Conservation (phyloP, 1,139 yeast genomes). For the Geotrichum phurueaensis region DNA sequence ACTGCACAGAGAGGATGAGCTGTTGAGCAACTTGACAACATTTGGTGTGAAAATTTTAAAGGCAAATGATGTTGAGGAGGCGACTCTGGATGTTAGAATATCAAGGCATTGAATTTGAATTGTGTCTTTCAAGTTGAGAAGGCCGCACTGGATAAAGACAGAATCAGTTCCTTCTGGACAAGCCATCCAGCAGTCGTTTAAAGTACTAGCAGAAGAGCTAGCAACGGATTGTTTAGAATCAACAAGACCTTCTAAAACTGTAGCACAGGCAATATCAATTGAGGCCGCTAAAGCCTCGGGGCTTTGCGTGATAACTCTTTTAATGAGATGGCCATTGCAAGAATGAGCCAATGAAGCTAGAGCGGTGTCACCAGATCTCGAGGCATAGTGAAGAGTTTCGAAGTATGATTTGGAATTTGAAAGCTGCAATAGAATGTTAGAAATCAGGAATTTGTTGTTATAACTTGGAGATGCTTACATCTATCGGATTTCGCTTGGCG, state of each 20-base stretch:
- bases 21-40: constrained; percentile 39
- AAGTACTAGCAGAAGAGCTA: constrained; percentile 49
- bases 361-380: constrained; percentile 40
- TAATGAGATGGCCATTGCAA: constrained; percentile 66
- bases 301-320: constrained; percentile 71
- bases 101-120: constrained; percentile 44
- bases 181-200: constrained; percentile 65
- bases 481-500: constrained; percentile 61
- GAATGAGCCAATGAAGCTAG: constrained; percentile 53
- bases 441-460: neutral
- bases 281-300: constrained; percentile 47
- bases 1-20: constrained; percentile 19
- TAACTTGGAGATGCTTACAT: constrained; percentile 32
- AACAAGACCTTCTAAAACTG: constrained; percentile 48
- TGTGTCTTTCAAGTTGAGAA: constrained; percentile 39
- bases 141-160: constrained; percentile 46
- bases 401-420: constrained; percentile 35
- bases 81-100: constrained; percentile 35
- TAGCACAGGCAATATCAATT: constrained; percentile 50
- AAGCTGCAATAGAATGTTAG: constrained; percentile 42
- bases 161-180: constrained; percentile 52
- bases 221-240: constrained; percentile 44
- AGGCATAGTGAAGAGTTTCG: constrained; percentile 49
- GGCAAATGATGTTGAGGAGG: constrained; percentile 28
- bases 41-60: constrained; percentile 42